A percentile compares a stretch with the other conserved stretches of the same genome.
phyloP scores from a whole-genome alignment of 176 grass and related monocot species.

The Puya raimondii region DNA sequence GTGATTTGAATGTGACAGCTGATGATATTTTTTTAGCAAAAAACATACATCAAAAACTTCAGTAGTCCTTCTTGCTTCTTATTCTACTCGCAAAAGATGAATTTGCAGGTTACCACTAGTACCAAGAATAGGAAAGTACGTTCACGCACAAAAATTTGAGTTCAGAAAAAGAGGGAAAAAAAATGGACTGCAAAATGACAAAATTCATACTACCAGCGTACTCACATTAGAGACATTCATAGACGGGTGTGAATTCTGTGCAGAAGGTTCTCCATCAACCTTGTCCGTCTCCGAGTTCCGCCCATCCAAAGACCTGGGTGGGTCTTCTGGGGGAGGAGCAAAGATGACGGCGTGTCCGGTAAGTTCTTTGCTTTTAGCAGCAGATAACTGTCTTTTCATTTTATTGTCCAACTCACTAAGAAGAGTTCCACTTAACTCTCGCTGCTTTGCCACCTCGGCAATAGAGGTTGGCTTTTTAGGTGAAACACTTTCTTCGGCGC shows the following conservation, averaged over 20 bases:
- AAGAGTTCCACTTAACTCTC: slow-evolving; percentile 66
- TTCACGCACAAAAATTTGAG: no score
- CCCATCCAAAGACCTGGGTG: slow-evolving; percentile 26
- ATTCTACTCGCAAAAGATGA: no score
- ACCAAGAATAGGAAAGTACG: no score
- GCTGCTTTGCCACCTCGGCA: slow-evolving; percentile 85
- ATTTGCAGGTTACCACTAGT: no score
- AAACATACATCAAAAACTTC: no score
- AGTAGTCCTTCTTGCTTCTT: no score
- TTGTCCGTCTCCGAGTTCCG: slow-evolving; percentile 13
- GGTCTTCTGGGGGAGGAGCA: slow-evolving; percentile 42
- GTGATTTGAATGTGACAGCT: no score
- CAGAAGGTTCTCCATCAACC: slow-evolving; percentile 15
- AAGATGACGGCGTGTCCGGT: slow-evolving; percentile 82
- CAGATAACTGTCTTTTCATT: slow-evolving; percentile 57
- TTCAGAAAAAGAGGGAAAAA: neutral
- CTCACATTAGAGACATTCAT: slow-evolving; percentile 39
- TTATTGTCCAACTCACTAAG: slow-evolving; percentile 53
- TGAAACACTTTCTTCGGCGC: slow-evolving; percentile 49
- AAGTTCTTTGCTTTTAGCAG: slow-evolving; percentile 79
- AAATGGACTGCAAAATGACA: neutral
- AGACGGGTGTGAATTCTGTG: slow-evolving; percentile 32
- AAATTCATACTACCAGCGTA: neutral
- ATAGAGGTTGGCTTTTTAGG: slow-evolving; percentile 71
- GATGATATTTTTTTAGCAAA: no score